A percentile compares a stretch with the other conserved stretches of the same genome.
Evolutionary conservation across 1,139 yeast genomes (phyloP).

Genomic region (Pichia cactophila): DNA sequence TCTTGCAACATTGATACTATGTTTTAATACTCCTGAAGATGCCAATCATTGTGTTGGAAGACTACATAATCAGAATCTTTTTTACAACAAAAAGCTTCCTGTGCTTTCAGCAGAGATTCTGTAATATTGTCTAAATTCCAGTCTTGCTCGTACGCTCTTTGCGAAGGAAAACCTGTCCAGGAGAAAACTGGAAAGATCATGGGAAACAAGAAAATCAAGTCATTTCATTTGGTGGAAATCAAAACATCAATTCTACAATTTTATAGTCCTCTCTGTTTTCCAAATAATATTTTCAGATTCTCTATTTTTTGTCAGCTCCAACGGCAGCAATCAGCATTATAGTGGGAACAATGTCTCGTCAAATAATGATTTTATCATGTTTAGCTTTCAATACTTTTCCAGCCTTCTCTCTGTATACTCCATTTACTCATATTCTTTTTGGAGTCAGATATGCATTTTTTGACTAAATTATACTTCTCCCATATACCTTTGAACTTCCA

Average conservation of each 20-base stretch:
- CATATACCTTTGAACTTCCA: conserved; percentile 72
- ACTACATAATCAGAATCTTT: conserved; percentile 42
- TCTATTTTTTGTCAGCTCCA: too few species aligned
- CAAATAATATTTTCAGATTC: too few species aligned
- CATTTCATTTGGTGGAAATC: too few species aligned
- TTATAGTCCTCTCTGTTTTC: too few species aligned
- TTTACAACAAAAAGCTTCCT: conserved; percentile 29
- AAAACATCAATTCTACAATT: too few species aligned
- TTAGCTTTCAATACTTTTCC: conserved; percentile 32
- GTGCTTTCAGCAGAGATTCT: conserved; percentile 31
- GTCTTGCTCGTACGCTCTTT: neutral
- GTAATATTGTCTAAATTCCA: conserved; percentile 10
- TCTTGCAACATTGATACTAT: conserved; percentile 35
- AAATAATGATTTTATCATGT: too few species aligned
- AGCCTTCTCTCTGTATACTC: conserved; percentile 65
- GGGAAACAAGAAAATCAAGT: too few species aligned
- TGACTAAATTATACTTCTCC: conserved; percentile 67
- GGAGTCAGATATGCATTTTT: conserved; percentile 4
- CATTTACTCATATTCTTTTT: conserved; percentile 30
- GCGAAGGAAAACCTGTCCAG: too few species aligned
- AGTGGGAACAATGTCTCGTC: too few species aligned
- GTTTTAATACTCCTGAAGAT: conserved; percentile 41
- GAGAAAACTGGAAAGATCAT: too few species aligned
- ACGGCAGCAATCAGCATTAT: too few species aligned
- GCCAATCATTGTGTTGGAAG: conserved; percentile 50